phyloP scores from a whole-genome alignment of 148 eudicot genomes.

The Nyssa sinensis region DNA sequence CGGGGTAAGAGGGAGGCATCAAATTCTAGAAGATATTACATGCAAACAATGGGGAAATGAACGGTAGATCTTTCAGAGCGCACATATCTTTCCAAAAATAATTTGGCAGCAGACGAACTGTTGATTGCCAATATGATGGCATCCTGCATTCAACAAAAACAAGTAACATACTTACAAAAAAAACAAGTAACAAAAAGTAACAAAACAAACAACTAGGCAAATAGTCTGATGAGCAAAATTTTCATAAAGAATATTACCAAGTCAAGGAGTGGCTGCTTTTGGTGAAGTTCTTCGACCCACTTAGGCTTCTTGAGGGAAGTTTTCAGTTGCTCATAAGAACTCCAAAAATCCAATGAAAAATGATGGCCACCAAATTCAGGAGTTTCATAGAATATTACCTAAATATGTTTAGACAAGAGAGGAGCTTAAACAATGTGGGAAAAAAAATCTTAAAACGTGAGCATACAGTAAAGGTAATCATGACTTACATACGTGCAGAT shows the following conservation, averaged over 20 bases:
- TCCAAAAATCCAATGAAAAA: conserved; percentile 45
- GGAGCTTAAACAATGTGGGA: conserved; percentile 18
- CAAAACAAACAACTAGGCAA: conserved; percentile 10
- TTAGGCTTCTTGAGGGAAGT: conserved; percentile 49
- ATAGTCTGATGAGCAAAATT: background rate
- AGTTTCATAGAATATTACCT: conserved; percentile 79
- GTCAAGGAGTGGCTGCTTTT: conserved; percentile 50
- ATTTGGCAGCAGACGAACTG: conserved; percentile 59
- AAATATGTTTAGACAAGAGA: conserved; percentile 30
- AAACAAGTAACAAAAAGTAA: conserved; percentile 11
- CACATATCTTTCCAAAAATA: conserved; percentile 40
- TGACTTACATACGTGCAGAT: conserved; percentile 99
- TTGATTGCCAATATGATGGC: conserved; percentile 69
- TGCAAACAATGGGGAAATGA: conserved; percentile 24
- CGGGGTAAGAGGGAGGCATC: conserved; percentile 4
- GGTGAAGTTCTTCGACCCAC: conserved; percentile 69
- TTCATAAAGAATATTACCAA: conserved; percentile 50
- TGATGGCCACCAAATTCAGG: conserved; percentile 84
- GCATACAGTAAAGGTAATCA: conserved; percentile 30
- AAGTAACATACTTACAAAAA: background rate
- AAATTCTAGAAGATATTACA: conserved; percentile 39
- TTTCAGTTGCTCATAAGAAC: conserved; percentile 31
- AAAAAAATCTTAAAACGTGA: conserved; percentile 14
- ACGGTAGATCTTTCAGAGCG: conserved; percentile 24
- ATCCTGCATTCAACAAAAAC: conserved; percentile 43